Conservation (phyloP, 257 asterid genomes). For the Ajuga chamaepitys region DNA sequence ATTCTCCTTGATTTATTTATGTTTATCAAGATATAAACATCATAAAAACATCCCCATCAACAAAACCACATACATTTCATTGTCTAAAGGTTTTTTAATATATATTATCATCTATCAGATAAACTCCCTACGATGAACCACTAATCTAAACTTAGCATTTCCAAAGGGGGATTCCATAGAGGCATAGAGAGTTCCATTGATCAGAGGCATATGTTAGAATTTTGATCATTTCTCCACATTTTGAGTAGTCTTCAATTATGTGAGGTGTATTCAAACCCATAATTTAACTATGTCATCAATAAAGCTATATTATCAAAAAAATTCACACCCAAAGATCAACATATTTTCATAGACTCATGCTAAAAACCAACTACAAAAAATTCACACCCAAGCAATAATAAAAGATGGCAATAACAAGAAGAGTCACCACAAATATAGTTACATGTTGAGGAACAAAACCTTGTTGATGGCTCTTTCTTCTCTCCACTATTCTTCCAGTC, state of each 20-base stretch:
- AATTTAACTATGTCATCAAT: no score
- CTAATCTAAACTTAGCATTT: conserved; percentile 34
- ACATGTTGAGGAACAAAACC: not conserved
- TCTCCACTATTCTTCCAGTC: not conserved
- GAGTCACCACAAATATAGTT: not conserved
- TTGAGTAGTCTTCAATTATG: no score
- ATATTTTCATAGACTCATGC: not conserved
- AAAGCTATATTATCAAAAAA: not conserved
- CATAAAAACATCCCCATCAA: conserved; percentile 37
- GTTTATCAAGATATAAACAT: conserved; percentile 38
- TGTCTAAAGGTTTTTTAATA: conserved; percentile 30
- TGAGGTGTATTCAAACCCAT: no score
- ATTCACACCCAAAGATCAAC: no score
- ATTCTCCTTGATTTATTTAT: conserved; percentile 28
- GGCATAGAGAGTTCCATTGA: no score
- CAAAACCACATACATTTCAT: conserved; percentile 23
- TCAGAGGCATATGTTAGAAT: no score
- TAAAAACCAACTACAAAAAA: not conserved
- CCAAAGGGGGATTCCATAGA: not conserved
- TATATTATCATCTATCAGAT: conserved; percentile 39
- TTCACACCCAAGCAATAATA: not conserved
- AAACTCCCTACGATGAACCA: conserved; percentile 32
- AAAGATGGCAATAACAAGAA: not conserved
- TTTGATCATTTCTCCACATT: no score
- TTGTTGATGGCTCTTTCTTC: not conserved